phyloP scores from a whole-genome alignment of 2,329 filamentous ascomycete genomes.

The Alternaria solani region DNA sequence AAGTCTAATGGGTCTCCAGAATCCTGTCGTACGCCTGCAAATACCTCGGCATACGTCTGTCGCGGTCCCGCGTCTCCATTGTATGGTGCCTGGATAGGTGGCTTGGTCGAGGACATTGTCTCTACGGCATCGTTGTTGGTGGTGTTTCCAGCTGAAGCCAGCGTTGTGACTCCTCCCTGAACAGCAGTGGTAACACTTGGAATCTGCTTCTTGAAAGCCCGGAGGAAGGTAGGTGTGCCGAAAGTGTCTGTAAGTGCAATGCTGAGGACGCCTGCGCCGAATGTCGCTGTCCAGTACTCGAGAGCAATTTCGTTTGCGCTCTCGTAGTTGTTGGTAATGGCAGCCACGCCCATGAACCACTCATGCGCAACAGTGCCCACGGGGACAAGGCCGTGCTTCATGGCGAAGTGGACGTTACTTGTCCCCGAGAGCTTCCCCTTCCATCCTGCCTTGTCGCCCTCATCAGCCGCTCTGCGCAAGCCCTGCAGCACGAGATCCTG shows the following conservation, averaged over 20 bases:
- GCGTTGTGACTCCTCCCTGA: slow-evolving; percentile 50
- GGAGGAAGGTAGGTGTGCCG: slow-evolving; percentile 87
- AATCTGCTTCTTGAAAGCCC: slow-evolving; percentile 77
- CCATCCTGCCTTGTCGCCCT: slow-evolving; percentile 70
- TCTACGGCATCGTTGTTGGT: slow-evolving; percentile 49
- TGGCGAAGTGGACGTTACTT: slow-evolving; percentile 96
- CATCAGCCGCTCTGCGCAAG: slow-evolving; percentile 78
- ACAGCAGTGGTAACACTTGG: slow-evolving; percentile 55
- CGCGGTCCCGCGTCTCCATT: slow-evolving; percentile 52
- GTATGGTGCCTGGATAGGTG: slow-evolving; percentile 57
- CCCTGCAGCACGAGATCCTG: slow-evolving; percentile 92
- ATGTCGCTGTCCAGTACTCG: slow-evolving; percentile 88
- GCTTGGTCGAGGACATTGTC: slow-evolving; percentile 50
- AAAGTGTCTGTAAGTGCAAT: slow-evolving; percentile 97
- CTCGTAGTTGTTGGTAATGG: slow-evolving; percentile 85
- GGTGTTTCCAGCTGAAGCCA: slow-evolving; percentile 53
- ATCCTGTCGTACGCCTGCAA: slow-evolving; percentile 86
- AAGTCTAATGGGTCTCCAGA: slow-evolving; percentile 86
- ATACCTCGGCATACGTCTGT: slow-evolving; percentile 79
- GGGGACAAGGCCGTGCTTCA: slow-evolving; percentile 85
- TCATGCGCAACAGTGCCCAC: slow-evolving; percentile 94
- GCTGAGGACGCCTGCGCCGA: slow-evolving; percentile 81
- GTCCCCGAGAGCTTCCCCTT: slow-evolving; percentile 82
- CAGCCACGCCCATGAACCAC: slow-evolving; percentile 99
- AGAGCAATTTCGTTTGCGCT: slow-evolving; percentile 84